Percentiles rank a stretch among this genome's conserved stretches.
phyloP scores from a whole-genome alignment of 352 stramenopile species.

The Globisporangium spiculum region DNA sequence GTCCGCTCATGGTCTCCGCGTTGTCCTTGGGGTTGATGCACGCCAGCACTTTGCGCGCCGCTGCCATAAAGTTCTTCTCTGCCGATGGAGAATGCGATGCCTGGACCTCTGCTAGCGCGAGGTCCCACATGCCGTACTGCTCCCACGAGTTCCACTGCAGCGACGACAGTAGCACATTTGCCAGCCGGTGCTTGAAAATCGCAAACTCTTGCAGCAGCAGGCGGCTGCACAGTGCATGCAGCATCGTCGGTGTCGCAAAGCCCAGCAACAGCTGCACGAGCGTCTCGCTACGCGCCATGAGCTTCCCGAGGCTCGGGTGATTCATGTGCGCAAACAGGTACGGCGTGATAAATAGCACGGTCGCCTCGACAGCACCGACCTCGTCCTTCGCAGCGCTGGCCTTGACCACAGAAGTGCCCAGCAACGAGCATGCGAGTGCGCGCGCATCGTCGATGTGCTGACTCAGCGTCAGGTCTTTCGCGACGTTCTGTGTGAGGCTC shows the following conservation, averaged over 20 bases:
- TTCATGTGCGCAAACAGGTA: slow-evolving; percentile 73
- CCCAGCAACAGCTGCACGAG: slow-evolving; percentile 66
- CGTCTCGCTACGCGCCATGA: slow-evolving; percentile 57
- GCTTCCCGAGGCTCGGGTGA: slow-evolving; percentile 55
- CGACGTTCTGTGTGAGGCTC: slow-evolving; percentile 42
- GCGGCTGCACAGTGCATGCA: slow-evolving; percentile 54
- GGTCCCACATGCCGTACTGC: slow-evolving; percentile 78
- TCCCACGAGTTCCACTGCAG: slow-evolving; percentile 84
- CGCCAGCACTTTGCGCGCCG: slow-evolving; percentile 69
- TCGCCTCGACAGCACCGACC: slow-evolving; percentile 61
- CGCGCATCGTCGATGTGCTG: slow-evolving; percentile 81
- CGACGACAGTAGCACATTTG: slow-evolving; percentile 71
- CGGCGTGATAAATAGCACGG: slow-evolving; percentile 51
- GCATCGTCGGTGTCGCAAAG: slow-evolving; percentile 56
- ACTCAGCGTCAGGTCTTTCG: slow-evolving; percentile 70
- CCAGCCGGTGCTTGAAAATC: slow-evolving; percentile 64
- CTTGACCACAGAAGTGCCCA: slow-evolving; percentile 36
- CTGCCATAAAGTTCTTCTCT: slow-evolving; percentile 60
- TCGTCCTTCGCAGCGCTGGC: slow-evolving; percentile 38
- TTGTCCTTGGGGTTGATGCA: slow-evolving; percentile 73
- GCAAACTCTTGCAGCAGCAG: slow-evolving; percentile 76
- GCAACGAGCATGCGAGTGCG: slow-evolving; percentile 50
- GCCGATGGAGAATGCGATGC: slow-evolving; percentile 25
- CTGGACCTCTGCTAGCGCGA: slow-evolving; percentile 68
- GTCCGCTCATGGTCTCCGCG: slow-evolving; percentile 64